These are phyloP conservation scores for Leptoxyphium fumago DNA, from an alignment of 2,329 filamentous ascomycete genomes.

Conservation along the genomic window DNA sequence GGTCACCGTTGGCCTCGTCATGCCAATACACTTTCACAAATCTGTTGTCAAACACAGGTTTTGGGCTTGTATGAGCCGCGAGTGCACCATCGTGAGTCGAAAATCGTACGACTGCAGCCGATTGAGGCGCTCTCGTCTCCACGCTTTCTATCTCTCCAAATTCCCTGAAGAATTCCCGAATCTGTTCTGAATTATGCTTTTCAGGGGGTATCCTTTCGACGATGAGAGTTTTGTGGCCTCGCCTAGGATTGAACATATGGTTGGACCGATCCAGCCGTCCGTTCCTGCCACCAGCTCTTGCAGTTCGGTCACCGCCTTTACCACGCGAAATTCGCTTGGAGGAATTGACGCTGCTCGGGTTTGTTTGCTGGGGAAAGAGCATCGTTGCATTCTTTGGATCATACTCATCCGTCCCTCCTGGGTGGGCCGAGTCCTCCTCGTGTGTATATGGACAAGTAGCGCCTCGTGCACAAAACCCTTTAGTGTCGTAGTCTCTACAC, in stretches of 20 bases:
- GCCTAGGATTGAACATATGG: slow-evolving; percentile 48
- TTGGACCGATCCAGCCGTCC: slow-evolving; percentile 46
- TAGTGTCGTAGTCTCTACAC: slow-evolving; percentile 57
- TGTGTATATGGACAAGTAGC: slow-evolving; percentile 57
- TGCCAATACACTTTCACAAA: slow-evolving; percentile 79
- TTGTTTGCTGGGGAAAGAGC: slow-evolving; percentile 11
- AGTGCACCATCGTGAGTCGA: slow-evolving; percentile 51
- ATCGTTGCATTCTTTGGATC: slow-evolving; percentile 42
- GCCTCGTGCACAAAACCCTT: slow-evolving; percentile 56
- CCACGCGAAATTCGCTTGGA: slow-evolving; percentile 10
- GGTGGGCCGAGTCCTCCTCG: slow-evolving; percentile 29
- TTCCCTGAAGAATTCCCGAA: slow-evolving; percentile 55
- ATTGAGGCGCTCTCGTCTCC: slow-evolving; percentile 50
- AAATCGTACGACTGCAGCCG: slow-evolving; percentile 56
- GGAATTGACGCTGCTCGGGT: slow-evolving; percentile 1
- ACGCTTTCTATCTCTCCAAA: slow-evolving; percentile 55
- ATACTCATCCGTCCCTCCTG: slow-evolving; percentile 32
- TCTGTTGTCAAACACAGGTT: slow-evolving; percentile 69
- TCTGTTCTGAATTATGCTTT: slow-evolving; percentile 47
- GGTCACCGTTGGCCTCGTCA: slow-evolving; percentile 28
- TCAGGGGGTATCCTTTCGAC: slow-evolving; percentile 66
- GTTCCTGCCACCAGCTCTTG: slow-evolving; percentile 16
- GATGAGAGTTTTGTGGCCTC: slow-evolving; percentile 52
- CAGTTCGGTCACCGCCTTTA: slow-evolving; percentile 19
- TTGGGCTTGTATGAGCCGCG: slow-evolving; percentile 59